Conservation (phyloP, 371 early-diverging fungal species). For the Syncephalastrum contaminatum region DNA sequence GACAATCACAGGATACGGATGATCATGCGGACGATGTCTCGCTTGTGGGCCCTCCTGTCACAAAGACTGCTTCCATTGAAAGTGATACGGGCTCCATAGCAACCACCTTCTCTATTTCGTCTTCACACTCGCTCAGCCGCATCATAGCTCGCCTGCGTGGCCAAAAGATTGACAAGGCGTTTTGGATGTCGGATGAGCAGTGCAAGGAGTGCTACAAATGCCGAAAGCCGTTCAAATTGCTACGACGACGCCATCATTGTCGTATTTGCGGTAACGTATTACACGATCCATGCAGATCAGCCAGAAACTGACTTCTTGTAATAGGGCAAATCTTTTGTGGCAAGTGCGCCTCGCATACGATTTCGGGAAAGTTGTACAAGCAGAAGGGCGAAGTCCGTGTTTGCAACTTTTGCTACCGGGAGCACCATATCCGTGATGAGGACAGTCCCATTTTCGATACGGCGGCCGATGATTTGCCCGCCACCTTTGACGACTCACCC, state of each 20-base stretch:
- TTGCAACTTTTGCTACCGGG: constrained; percentile 75
- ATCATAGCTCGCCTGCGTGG: constrained; percentile 61
- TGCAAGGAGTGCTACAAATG: constrained; percentile 86
- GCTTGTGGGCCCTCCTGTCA: constrained; percentile 30
- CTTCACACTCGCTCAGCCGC: constrained; percentile 57
- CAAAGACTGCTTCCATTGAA: constrained; percentile 42
- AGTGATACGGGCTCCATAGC: constrained; percentile 56
- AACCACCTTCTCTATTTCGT: constrained; percentile 55
- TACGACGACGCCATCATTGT: constrained; percentile 84
- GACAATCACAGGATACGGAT: constrained; percentile 10
- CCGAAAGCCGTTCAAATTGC: constrained; percentile 67
- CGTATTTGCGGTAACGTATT: constrained; percentile 73
- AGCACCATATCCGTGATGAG: constrained; percentile 20
- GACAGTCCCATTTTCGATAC: constrained; percentile 7
- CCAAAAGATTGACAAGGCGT: constrained; percentile 66
- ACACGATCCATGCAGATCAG: not conserved
- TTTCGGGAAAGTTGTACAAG: constrained; percentile 70
- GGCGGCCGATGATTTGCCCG: constrained; percentile 1
- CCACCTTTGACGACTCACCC: constrained; percentile 8
- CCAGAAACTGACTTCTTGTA: not conserved
- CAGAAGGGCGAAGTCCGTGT: constrained; percentile 75
- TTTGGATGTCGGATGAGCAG: constrained; percentile 87
- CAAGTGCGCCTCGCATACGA: constrained; percentile 77
- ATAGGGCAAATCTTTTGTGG: constrained; percentile 78
- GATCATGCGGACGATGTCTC: constrained; percentile 16